Evolutionary conservation across 441 rosid genomes (phyloP).

Genomic region (Kokia cookei): DNA sequence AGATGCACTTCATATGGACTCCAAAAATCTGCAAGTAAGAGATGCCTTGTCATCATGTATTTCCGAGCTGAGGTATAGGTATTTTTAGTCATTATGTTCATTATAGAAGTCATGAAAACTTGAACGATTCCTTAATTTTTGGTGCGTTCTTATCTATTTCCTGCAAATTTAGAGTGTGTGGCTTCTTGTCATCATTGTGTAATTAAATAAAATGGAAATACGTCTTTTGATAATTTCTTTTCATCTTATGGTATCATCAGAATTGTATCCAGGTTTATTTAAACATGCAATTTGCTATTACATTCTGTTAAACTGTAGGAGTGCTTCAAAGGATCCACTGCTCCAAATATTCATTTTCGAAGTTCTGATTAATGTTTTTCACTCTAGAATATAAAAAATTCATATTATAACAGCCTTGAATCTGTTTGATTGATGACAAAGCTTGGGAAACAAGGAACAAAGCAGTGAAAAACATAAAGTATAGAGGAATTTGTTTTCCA

Average conservation of each 20-base stretch:
- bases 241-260: background rate
- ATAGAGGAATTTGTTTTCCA: background rate
- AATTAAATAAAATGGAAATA: background rate
- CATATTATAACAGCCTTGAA: background rate
- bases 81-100: background rate
- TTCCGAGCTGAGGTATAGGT: conserved; percentile 43
- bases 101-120: background rate
- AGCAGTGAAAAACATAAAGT: background rate
- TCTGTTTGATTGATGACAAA: background rate
- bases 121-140: background rate
- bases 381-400: background rate
- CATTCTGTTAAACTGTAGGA: background rate
- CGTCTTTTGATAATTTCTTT: background rate
- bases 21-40: conserved; percentile 38
- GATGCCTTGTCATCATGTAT: conserved; percentile 50
- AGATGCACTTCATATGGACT: conserved; percentile 63
- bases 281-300: background rate
- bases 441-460: background rate
- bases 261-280: background rate
- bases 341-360: background rate
- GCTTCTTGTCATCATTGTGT: background rate
- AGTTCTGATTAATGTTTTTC: background rate
- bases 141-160: background rate
- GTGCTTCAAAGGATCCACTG: background rate
- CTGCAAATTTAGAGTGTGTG: background rate